Base-by-base conservation (phyloP, 2,329 filamentous ascomycete species). In the Beauveria brongniartii region DNA sequence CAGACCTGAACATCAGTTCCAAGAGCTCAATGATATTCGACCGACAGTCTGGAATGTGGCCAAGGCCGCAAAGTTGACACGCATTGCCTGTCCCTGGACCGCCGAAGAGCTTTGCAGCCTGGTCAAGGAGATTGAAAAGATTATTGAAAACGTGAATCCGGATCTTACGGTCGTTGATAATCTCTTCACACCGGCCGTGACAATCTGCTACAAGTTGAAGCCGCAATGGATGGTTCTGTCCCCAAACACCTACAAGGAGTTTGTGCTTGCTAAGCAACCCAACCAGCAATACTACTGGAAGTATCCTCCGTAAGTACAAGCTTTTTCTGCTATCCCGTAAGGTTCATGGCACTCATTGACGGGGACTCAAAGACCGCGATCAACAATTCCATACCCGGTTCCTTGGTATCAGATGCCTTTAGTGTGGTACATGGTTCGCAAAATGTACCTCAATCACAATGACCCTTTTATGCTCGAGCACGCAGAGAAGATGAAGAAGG, bases 141-240 rank as follows among this genome's bases (percentile, higher is more conserved):
- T 62, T 20, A 52, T 63, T 4, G 37, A 56, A 12, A 20, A 63
- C n/a, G 34, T 63, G 16, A n/a, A 26, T 6, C 59, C 63, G 5
- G 62, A 63, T 18, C 3, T 64, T 8, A 51, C 56, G 1, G 37
- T 64, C 26, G 59, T 63, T 1, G 59, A 64, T 5, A 63, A 64
- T 47, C 59, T 63, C 20, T 62, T 64, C 24, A 62, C 62, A 0
- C 62, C 63, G 3, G 62, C 55, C 14, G 34, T 64, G 50, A 64
- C 62, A 0, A 52, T 63, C 14, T 58, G 44, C 28, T 58, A 55
- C 18, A 50, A 63, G 16, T 22, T 63, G 46, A 56, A 55, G 53
- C 53, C 53, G 14, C 44, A 58, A 14, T 63, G 61, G 61, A 52
- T 50, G 22, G 53, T 63, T 3, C 37, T 63, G 26, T 63, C 61